Percentiles rank a stretch among this genome's conserved stretches.
Conservation (phyloP, 345 rosid genomes). For the Acer negundo region DNA sequence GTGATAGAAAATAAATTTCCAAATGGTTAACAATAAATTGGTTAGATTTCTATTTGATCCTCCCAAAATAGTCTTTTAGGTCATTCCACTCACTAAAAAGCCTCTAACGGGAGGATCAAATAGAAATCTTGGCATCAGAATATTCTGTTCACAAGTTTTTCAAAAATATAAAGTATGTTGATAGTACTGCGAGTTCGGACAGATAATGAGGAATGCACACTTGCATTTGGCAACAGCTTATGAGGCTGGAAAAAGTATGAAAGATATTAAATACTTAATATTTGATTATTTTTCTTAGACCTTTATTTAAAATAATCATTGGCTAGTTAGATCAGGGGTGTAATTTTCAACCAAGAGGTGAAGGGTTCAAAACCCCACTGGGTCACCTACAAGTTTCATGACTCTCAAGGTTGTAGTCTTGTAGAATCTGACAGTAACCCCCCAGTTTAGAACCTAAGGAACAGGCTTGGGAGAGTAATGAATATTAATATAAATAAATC, state of each 20-base stretch:
- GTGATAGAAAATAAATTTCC: neutral
- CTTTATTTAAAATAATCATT: neutral
- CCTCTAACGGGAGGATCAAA: neutral
- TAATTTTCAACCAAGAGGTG: neutral
- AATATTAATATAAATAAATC: neutral
- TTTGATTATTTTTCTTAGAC: neutral
- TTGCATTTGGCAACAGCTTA: neutral
- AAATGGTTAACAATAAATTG: neutral
- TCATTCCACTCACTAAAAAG: neutral
- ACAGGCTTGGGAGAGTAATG: neutral
- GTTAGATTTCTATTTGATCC: neutral
- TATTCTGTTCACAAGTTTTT: neutral
- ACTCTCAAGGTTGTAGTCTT: neutral
- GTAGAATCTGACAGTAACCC: neutral
- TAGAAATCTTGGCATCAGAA: constrained; percentile 4
- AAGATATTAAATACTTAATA: neutral
- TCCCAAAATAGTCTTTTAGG: neutral
- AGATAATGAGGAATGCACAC: neutral
- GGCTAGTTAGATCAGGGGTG: neutral
- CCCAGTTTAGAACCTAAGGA: neutral
- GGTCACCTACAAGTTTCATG: neutral
- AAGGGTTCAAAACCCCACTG: neutral
- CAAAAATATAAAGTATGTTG: neutral
- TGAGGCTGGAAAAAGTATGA: neutral
- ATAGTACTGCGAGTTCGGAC: neutral